phyloP scores from a whole-genome alignment of 495 filamentous ascomycete genomes.

The Beverwykella pulmonaria region DNA sequence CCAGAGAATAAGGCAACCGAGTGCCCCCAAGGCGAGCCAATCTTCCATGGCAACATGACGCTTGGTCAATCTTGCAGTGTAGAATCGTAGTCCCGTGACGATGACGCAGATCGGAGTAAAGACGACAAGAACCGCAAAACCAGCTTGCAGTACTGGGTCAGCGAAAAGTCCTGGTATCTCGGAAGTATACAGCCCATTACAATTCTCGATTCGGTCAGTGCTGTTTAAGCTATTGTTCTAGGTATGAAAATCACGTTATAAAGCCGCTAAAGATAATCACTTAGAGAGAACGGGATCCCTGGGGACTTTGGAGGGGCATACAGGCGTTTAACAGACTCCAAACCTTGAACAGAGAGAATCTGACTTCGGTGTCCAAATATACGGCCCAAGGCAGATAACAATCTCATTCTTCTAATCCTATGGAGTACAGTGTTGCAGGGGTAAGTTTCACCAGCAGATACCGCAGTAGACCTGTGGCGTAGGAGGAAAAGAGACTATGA shows the following conservation, averaged over 20 bases:
- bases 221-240: slow-evolving; percentile 2
- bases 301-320: no score
- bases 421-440: background rate
- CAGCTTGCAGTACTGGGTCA: slow-evolving; percentile 4
- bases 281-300: background rate
- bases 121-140: slow-evolving; percentile 6
- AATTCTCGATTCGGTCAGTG: slow-evolving; percentile 3
- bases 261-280: background rate
- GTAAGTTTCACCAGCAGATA: background rate
- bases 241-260: background rate
- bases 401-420: background rate
- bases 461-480: no score
- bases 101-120: background rate
- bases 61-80: no score
- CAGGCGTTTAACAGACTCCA: no score
- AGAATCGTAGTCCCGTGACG: no score
- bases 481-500: background rate
- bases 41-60: no score
- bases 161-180: background rate
- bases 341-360: background rate
- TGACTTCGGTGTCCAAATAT: background rate
- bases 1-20: no score
- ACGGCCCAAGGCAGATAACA: background rate
- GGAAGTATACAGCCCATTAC: slow-evolving; percentile 7
- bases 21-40: no score